These are phyloP conservation scores for Fusarium avenaceum DNA, from an alignment of 2,329 filamentous ascomycete species.

Conservation along the genomic window DNA sequence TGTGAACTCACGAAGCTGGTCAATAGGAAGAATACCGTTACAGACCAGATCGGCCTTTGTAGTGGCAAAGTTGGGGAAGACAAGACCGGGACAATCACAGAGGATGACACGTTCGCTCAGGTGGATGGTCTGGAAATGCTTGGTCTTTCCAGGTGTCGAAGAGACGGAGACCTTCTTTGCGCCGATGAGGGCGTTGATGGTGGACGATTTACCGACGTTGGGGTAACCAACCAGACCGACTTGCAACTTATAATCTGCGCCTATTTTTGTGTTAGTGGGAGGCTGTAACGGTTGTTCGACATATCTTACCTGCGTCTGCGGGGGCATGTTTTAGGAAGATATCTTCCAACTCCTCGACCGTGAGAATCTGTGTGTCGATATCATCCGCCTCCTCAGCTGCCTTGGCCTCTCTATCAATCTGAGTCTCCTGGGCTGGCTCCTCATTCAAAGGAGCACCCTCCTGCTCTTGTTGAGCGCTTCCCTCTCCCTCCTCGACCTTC, in stretches of 20 bases:
- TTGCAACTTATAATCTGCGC: constrained; percentile 75
- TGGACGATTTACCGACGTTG: constrained; percentile 99
- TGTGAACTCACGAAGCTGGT: constrained; percentile 93
- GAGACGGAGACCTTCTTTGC: constrained; percentile 99
- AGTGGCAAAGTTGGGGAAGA: constrained; percentile 97
- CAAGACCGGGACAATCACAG: constrained; percentile 98
- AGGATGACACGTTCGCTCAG: constrained; percentile 89
- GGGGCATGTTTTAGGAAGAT: constrained; percentile 84
- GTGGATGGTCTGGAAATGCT: constrained; percentile 99
- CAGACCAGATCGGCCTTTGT: constrained; percentile 97
- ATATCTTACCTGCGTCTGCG: constrained; percentile 63
- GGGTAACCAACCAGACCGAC: constrained; percentile 97
- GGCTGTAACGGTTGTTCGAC: neutral
- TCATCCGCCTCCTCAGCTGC: constrained; percentile 53
- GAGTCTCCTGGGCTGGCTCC: constrained; percentile 50
- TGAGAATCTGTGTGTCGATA: constrained; percentile 83
- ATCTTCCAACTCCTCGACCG: constrained; percentile 90
- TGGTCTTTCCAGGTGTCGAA: constrained; percentile 96
- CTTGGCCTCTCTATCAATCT: constrained; percentile 38
- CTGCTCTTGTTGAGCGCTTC: constrained; percentile 43
- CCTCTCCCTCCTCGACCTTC: constrained; percentile 47
- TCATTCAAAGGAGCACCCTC: constrained; percentile 47
- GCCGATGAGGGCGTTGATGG: constrained; percentile 98
- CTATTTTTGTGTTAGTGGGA: constrained; percentile 50
- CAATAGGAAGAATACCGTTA: constrained; percentile 94